Conservation (phyloP, 1,139 yeast genomes). For the Debaryomyces sp. region DNA sequence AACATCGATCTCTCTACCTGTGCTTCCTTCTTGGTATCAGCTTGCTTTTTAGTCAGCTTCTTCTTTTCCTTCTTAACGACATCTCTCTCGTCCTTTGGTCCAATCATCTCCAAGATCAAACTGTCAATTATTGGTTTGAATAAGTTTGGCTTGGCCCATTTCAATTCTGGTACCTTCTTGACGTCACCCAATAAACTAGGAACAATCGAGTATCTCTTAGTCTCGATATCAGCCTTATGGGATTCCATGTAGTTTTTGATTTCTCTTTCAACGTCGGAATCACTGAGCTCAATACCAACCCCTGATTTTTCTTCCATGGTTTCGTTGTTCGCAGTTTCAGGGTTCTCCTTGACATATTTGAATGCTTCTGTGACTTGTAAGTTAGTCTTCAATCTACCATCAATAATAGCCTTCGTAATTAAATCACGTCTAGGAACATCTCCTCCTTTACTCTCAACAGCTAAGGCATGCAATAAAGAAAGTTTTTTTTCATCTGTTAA, state of each 20-base stretch:
- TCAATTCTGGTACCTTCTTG: slow-evolving; percentile 70
- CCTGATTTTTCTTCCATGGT: slow-evolving; percentile 70
- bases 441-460: slow-evolving; percentile 59
- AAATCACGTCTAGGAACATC: slow-evolving; percentile 47
- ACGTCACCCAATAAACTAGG: slow-evolving; percentile 78
- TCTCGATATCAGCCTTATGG: slow-evolving; percentile 59
- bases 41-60: slow-evolving; percentile 30
- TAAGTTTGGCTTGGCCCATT: slow-evolving; percentile 88
- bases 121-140: slow-evolving; percentile 88
- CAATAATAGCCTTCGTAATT: slow-evolving; percentile 62
- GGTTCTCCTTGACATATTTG: slow-evolving; percentile 60
- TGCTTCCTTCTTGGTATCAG: slow-evolving; percentile 25
- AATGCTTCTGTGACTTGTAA: slow-evolving; percentile 83
- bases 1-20: slow-evolving; percentile 78
- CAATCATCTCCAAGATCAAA: slow-evolving; percentile 67
- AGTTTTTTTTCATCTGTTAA: slow-evolving; percentile 50
- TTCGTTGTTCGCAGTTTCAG: slow-evolving; percentile 38
- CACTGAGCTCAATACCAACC: slow-evolving; percentile 75
- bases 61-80: slow-evolving; percentile 78
- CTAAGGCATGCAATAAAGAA: slow-evolving; percentile 74
- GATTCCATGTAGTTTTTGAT: slow-evolving; percentile 62
- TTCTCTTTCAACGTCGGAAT: slow-evolving; percentile 60
- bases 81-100: slow-evolving; percentile 97
- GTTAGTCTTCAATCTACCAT: slow-evolving; percentile 63
- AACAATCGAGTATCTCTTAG: slow-evolving; percentile 76